Conservation (phyloP, 2,329 filamentous ascomycete genomes). For the Zarea fungicola region DNA sequence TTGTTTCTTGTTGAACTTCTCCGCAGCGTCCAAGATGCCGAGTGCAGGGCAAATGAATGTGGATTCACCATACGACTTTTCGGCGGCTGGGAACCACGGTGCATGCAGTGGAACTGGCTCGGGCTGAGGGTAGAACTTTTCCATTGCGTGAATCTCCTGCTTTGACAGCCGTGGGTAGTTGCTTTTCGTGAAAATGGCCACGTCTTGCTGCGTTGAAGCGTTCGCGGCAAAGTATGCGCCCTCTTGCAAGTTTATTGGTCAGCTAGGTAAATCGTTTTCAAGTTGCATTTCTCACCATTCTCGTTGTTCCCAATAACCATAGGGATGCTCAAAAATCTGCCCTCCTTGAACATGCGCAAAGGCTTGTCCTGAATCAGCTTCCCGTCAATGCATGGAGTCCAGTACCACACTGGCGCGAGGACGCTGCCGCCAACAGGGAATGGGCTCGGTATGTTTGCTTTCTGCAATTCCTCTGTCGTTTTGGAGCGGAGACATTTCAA, state of each 20-base stretch:
- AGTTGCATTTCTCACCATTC: constrained; percentile 25
- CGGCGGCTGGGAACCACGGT: constrained; percentile 34
- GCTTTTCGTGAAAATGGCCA: constrained; percentile 32
- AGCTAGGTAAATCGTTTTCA: constrained; percentile 16
- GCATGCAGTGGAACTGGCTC: constrained; percentile 27
- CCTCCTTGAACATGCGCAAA: constrained; percentile 30
- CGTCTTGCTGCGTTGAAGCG: constrained; percentile 24
- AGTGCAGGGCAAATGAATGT: constrained; percentile 35
- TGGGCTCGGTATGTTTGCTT: constrained; percentile 33
- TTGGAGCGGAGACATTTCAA: constrained; percentile 37
- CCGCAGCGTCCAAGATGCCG: constrained; percentile 19
- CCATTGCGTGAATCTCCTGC: constrained; percentile 25
- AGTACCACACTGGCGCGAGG: constrained; percentile 35
- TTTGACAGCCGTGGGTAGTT: constrained; percentile 36
- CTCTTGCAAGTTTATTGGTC: constrained; percentile 29
- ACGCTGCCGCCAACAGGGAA: constrained; percentile 24
- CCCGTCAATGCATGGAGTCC: constrained; percentile 40
- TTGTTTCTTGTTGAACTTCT: background rate
- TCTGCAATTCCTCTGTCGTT: constrained; percentile 21
- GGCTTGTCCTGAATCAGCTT: constrained; percentile 33
- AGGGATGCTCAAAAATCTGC: constrained; percentile 34
- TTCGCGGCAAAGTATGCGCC: constrained; percentile 36
- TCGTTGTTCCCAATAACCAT: constrained; percentile 36
- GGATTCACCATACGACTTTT: constrained; percentile 33
- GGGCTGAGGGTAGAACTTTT: constrained; percentile 28